Percentiles rank a stretch among this genome's conserved stretches.
Evolutionary conservation across 2,329 filamentous ascomycete species (phyloP).

Genomic region (Arachnomyces sp.): DNA sequence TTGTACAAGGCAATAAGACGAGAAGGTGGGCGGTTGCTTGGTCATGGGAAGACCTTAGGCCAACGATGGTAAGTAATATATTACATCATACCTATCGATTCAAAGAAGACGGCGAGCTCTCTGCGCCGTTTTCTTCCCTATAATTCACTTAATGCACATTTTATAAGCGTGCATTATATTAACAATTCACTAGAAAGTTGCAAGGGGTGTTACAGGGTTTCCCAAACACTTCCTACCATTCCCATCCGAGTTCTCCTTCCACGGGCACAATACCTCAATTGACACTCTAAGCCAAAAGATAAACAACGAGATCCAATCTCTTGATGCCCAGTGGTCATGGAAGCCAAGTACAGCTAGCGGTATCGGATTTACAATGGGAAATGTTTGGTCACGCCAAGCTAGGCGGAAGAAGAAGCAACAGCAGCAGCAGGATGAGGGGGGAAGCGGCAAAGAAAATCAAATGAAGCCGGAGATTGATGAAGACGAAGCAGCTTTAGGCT

Average conservation of each 20-base stretch:
- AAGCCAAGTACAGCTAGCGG: constrained; percentile 47
- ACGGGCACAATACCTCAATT: constrained; percentile 19
- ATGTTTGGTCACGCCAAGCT: constrained; percentile 73
- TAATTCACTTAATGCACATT: neutral
- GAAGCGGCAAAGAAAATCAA: constrained; percentile 8
- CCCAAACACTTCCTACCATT: constrained; percentile 47
- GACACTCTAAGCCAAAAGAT: constrained; percentile 31
- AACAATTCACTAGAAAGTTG: constrained; percentile 18
- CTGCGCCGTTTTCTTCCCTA: neutral
- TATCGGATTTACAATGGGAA: constrained; percentile 53
- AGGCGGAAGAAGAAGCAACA: constrained; percentile 47
- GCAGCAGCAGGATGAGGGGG: constrained; percentile 13
- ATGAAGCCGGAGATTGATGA: constrained; percentile 24
- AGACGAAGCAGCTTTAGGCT: constrained; percentile 47
- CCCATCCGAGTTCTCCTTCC: constrained; percentile 44
- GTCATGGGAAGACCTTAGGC: constrained; percentile 67
- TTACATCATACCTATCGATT: neutral
- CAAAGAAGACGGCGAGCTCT: too few relatives aligned
- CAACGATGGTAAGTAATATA: constrained; percentile 41
- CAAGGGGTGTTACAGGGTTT: constrained; percentile 36
- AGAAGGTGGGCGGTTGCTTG: constrained; percentile 82
- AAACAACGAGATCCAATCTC: constrained; percentile 42
- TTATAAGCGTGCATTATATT: constrained; percentile 12
- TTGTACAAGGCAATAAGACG: constrained; percentile 71
- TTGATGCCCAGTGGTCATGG: constrained; percentile 63